Evolutionary conservation across 169 alveolate genomes (phyloP), one percentile per base, ranked within the genome.

Genomic region (Pseudocohnilembus persalinus): DNA sequence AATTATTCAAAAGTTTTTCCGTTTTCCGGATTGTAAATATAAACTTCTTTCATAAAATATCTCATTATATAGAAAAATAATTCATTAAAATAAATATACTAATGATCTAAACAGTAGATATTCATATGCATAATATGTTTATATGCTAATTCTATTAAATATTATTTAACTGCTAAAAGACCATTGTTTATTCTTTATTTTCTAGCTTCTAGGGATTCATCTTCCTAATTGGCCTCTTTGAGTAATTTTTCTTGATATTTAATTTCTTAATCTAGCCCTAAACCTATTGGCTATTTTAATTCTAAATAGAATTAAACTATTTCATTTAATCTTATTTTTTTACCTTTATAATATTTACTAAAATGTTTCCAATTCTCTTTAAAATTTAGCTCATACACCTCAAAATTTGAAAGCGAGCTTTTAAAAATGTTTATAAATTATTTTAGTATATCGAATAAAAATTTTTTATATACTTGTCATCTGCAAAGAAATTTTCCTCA

Each of bases 401-500:
- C 31, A 49, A 79, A 79, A 6, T 79, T 73, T n/a, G 34, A 29
- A 20, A 79, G 28, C 16, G 84, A 63, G 29, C 68, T 49, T 11
- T 49, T 49, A 11, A 11, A 49, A 49, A 49, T 11, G 4, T 49
- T 49, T 11, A 11, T 49, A 49, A 49, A 49, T 11, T 11, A 49
- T 49, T 49, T 49, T 11, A 20, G 20, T 49, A 11, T 49, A 4
- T 49, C 20, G 68, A 49, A 20, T 49, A 49, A 11, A 49, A 11
- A 11, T 49, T 49, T 20, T 11, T 49, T 49, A 4, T 49, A 11
- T 49, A 49, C 68, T 85, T 85, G 27, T 85, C 89, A 34, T 73
- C 31, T 78, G 78, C 73, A n/a, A 85, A 68, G 79, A 77, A 85
- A 74, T 77, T 77, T 1, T 87, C 85, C 72, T 83, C 90, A 76